A percentile compares a stretch with the other conserved stretches of the same genome.
These are phyloP conservation scores for Solanum lycopersicoides DNA, from an alignment of 257 asterid genomes.

Conservation along the genomic window DNA sequence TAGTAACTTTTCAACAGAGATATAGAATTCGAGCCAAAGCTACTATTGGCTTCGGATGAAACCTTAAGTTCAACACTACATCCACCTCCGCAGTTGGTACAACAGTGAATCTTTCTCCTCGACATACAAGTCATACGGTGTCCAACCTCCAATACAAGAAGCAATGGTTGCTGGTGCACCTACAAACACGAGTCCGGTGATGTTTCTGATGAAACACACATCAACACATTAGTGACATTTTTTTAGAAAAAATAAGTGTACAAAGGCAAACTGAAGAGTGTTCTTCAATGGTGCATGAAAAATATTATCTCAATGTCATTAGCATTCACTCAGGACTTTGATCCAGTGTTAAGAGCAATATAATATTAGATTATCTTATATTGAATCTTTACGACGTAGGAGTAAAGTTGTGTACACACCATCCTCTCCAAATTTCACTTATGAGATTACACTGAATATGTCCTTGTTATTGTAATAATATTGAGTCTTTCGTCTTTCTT, in stretches of 20 bases:
- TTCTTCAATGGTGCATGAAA: background rate
- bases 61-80: background rate
- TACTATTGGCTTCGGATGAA: background rate
- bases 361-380: background rate
- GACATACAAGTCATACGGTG: conserved; percentile 41
- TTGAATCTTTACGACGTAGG: background rate
- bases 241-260: background rate
- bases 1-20: conserved; percentile 18
- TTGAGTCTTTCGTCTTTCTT: background rate
- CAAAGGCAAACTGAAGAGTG: background rate
- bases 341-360: background rate
- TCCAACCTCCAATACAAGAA: conserved; percentile 35
- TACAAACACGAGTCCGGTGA: conserved; percentile 24
- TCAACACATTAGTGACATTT: conserved; percentile 32
- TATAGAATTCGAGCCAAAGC: background rate
- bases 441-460: background rate
- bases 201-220: conserved; percentile 38
- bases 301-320: background rate
- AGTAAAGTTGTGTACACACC: background rate
- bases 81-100: conserved; percentile 48
- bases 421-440: fast-evolving
- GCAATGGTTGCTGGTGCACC: conserved; percentile 43
- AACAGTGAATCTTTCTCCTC: conserved; percentile 19
- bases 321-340: background rate
- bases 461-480: background rate